Conservation (phyloP, 768 basidiomycete species). For the Ramaria sp. region DNA sequence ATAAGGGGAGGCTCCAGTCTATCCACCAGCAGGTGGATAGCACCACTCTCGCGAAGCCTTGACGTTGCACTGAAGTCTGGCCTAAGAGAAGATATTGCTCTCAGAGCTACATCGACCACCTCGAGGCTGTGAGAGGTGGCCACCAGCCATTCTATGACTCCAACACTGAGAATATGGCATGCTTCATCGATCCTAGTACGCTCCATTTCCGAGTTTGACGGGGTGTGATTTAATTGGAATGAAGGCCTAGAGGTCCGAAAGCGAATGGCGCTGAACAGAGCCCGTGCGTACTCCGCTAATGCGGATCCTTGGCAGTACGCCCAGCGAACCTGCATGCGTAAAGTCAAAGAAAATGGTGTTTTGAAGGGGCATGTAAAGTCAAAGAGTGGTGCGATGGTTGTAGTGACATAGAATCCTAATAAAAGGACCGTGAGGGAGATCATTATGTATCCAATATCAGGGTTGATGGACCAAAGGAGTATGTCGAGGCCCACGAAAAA, state of each 20-base stretch:
- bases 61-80: slow-evolving; percentile 1
- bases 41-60: slow-evolving; percentile 1
- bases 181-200: not conserved
- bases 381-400: not conserved
- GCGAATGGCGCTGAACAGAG: not conserved
- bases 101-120: not conserved
- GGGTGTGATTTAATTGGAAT: not conserved
- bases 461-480: slow-evolving; percentile 11
- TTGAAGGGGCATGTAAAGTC: slow-evolving; percentile 1
- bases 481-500: slow-evolving; percentile 14
- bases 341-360: slow-evolving; percentile 1
- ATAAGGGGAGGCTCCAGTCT: not conserved
- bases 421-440: not conserved
- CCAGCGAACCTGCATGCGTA: not conserved
- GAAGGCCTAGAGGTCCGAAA: not conserved
- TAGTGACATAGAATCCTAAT: not conserved
- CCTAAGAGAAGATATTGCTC: not conserved
- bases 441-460: slow-evolving; percentile 6
- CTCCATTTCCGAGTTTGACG: slow-evolving; percentile 2
- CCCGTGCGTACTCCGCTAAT: not conserved
- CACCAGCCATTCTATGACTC: slow-evolving; percentile 1
- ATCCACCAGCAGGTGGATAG: not conserved
- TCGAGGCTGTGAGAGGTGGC: not conserved
- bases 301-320: not conserved
- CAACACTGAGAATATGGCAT: not conserved